These are phyloP conservation scores for Chenopodium album DNA, from an alignment of 148 eudicot species.

Conservation along the genomic window DNA sequence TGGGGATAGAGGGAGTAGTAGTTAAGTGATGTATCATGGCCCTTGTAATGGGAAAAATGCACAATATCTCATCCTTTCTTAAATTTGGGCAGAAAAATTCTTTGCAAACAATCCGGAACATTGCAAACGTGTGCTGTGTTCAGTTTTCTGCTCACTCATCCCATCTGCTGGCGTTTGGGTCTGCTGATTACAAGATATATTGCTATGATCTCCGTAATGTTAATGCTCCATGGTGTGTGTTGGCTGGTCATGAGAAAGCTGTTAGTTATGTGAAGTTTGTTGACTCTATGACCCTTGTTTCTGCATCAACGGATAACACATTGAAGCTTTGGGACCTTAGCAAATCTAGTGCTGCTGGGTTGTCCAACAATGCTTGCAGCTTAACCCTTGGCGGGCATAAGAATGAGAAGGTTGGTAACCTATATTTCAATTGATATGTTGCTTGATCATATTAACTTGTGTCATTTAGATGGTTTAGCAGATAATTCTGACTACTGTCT, in stretches of 20 bases:
- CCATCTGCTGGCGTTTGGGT: slow-evolving; percentile 70
- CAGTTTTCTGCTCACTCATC: slow-evolving; percentile 82
- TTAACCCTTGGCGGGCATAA: slow-evolving; percentile 77
- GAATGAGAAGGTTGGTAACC: slow-evolving; percentile 72
- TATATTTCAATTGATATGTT: slow-evolving; percentile 16
- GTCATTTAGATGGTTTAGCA: not conserved
- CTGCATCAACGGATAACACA: slow-evolving; percentile 94
- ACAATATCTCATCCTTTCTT: slow-evolving; percentile 12
- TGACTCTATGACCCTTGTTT: slow-evolving; percentile 71
- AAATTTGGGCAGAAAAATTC: slow-evolving; percentile 57
- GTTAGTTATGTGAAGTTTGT: slow-evolving; percentile 89
- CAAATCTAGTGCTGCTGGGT: slow-evolving; percentile 44
- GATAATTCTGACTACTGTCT: not conserved
- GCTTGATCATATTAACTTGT: not conserved
- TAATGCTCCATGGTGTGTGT: slow-evolving; percentile 72
- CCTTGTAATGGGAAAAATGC: not conserved
- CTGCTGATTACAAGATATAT: slow-evolving; percentile 81
- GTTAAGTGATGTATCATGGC: not conserved
- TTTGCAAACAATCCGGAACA: slow-evolving; percentile 49
- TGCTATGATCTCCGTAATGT: slow-evolving; percentile 81
- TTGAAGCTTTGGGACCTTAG: slow-evolving; percentile 96
- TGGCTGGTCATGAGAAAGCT: slow-evolving; percentile 76
- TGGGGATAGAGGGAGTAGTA: not conserved
- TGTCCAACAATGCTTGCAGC: slow-evolving; percentile 65
- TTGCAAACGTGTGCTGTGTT: slow-evolving; percentile 88